These are phyloP conservation scores for Xanthoparmelia taractica DNA, from an alignment of 495 filamentous ascomycete genomes.

Conservation along the genomic window DNA sequence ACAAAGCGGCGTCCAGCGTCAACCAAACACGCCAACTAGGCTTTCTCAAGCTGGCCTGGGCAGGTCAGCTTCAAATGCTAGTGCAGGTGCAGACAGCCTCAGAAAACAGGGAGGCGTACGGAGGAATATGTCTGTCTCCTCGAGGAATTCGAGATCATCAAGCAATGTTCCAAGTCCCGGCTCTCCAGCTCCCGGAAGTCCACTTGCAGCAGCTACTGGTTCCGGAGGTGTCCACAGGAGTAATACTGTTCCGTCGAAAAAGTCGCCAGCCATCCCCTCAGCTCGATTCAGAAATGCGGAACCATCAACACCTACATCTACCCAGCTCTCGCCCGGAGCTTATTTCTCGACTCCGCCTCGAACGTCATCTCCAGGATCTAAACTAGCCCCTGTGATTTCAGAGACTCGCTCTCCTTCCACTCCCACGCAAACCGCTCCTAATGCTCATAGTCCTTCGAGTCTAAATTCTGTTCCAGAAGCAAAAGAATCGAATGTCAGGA, in stretches of 20 bases:
- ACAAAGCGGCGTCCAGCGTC: slow-evolving; percentile 55
- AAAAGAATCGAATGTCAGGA: slow-evolving; percentile 9
- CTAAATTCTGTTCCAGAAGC: slow-evolving; percentile 13
- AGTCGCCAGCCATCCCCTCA: slow-evolving; percentile 61
- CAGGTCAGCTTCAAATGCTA: slow-evolving; percentile 78
- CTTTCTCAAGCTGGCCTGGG: slow-evolving; percentile 50
- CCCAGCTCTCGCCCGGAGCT: slow-evolving; percentile 31
- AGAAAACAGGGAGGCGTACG: slow-evolving; percentile 69
- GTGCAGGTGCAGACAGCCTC: slow-evolving; percentile 76
- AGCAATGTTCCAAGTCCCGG: slow-evolving; percentile 62
- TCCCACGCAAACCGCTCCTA: slow-evolving; percentile 2
- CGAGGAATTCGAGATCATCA: slow-evolving; percentile 63
- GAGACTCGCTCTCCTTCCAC: slow-evolving; percentile 15
- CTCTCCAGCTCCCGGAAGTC: slow-evolving; percentile 53
- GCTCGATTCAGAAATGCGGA: slow-evolving; percentile 36
- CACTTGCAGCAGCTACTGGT: slow-evolving; percentile 30
- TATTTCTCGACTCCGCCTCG: slow-evolving; percentile 24
- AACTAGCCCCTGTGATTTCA: not conserved
- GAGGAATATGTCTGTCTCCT: slow-evolving; percentile 72
- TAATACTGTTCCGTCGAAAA: slow-evolving; percentile 93
- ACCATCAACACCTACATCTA: slow-evolving; percentile 29
- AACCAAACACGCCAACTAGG: slow-evolving; percentile 47
- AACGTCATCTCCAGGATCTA: slow-evolving; percentile 15
- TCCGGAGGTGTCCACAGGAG: slow-evolving; percentile 70
- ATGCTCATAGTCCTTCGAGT: slow-evolving; percentile 14